These are phyloP conservation scores for Termitomyces sp. DNA, from an alignment of 768 basidiomycete genomes.

Conservation along the genomic window DNA sequence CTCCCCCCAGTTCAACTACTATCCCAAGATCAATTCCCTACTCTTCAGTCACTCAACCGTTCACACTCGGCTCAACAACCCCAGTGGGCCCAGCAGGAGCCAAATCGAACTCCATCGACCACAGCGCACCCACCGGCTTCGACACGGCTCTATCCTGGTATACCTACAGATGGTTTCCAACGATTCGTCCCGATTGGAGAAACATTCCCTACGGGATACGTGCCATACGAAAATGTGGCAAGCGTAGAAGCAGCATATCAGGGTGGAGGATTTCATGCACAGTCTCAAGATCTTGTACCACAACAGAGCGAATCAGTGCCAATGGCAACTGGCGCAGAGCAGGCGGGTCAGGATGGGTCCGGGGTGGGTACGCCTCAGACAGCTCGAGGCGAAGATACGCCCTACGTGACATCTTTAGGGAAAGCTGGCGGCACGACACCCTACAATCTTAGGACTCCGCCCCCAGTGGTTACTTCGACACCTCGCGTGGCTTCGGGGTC, in stretches of 20 bases:
- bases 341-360: neutral
- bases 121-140: neutral
- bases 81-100: neutral
- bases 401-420: neutral
- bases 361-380: neutral
- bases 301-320: neutral
- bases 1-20: neutral
- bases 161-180: neutral
- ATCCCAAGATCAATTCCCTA: neutral
- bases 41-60: neutral
- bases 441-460: neutral
- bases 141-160: neutral
- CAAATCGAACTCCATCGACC: neutral
- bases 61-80: neutral
- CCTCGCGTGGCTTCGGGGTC: neutral
- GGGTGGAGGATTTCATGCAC: neutral
- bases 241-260: conserved; percentile 2
- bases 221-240: conserved; percentile 6
- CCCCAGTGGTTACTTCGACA: neutral
- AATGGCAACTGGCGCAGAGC: neutral
- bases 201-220: conserved; percentile 13
- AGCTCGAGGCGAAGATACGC: neutral
- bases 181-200: neutral
- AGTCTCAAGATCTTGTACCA: neutral
- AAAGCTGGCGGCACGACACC: neutral